Percentiles rank a stretch among this genome's conserved stretches.
Evolutionary conservation across 352 stramenopile genomes (phyloP).

Genomic region (Phytophthora palmivora): DNA sequence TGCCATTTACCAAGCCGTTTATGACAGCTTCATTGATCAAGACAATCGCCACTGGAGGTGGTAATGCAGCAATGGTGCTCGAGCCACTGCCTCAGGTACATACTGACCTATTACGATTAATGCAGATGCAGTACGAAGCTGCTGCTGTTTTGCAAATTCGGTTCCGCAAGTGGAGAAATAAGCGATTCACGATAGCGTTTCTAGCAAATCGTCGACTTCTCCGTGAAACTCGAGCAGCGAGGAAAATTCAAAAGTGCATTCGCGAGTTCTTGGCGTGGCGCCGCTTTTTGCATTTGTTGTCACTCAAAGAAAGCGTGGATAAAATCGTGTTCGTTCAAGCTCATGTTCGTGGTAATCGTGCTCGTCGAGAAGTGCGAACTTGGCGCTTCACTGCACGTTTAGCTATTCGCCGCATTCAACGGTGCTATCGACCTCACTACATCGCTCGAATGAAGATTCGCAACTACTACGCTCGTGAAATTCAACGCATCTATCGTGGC

Average conservation of each 20-base stretch:
- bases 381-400: conserved; percentile 32
- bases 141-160: conserved; percentile 48
- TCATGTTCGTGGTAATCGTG: conserved; percentile 48
- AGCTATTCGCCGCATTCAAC: conserved; percentile 56
- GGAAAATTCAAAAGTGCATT: conserved; percentile 57
- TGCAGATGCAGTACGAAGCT: conserved; percentile 48
- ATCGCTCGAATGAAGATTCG: conserved; percentile 32
- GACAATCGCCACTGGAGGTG: conserved; percentile 48
- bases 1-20: conserved; percentile 55
- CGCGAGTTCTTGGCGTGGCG: conserved; percentile 60
- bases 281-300: conserved; percentile 50
- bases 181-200: conserved; percentile 45
- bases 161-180: conserved; percentile 56
- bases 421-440: conserved; percentile 45
- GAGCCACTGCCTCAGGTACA: conserved; percentile 40
- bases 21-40: conserved; percentile 41
- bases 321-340: conserved; percentile 58
- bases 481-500: conserved; percentile 64
- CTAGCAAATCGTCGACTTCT: conserved; percentile 48
- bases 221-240: conserved; percentile 51
- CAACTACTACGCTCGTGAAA: conserved; percentile 38
- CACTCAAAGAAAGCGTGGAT: conserved; percentile 42
- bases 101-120: conserved; percentile 37
- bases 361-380: conserved; percentile 36
- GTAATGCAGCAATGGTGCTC: conserved; percentile 39